Conservation (phyloP, 1,284 basidiomycete genomes). For the Schizophyllum commune region DNA sequence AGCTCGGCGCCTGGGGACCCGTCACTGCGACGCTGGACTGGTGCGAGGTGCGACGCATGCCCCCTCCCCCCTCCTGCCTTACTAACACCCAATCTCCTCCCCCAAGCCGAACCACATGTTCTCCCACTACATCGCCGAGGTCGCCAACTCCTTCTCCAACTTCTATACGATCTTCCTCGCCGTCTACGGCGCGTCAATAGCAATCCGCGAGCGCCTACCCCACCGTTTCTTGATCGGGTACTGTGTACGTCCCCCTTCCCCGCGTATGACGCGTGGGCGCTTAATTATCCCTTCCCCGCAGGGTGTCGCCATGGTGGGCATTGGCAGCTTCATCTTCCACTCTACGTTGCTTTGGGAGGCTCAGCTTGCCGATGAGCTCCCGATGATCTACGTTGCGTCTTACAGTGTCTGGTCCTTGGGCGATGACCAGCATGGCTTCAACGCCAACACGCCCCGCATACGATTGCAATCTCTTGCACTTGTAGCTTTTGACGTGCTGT, state of each 20-base stretch:
- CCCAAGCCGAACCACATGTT: constrained; percentile 62
- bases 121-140: constrained; percentile 59
- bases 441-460: constrained; percentile 26
- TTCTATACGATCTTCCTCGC: constrained; percentile 46
- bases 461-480: constrained; percentile 26
- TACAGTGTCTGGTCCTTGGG: constrained; percentile 47
- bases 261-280: not conserved
- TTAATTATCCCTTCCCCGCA: constrained; percentile 17
- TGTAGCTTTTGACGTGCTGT: no score
- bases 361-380: constrained; percentile 63
- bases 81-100: constrained; percentile 4
- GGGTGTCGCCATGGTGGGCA: constrained; percentile 53
- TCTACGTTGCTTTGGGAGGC: constrained; percentile 61
- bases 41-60: constrained; percentile 46
- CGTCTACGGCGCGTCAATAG: constrained; percentile 33
- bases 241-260: constrained; percentile 28
- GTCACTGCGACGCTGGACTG: constrained; percentile 64
- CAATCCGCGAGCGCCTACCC: constrained; percentile 36
- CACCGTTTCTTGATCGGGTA: constrained; percentile 43
- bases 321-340: constrained; percentile 64
- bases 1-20: constrained; percentile 45
- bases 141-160: constrained; percentile 61
- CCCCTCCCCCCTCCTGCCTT: not conserved
- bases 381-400: constrained; percentile 58
- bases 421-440: constrained; percentile 48